Evolutionary conservation across 371 early-diverging fungal species (phyloP), one percentile per base, ranked within the genome.

Genomic region (Zancudomyces culisetae): DNA sequence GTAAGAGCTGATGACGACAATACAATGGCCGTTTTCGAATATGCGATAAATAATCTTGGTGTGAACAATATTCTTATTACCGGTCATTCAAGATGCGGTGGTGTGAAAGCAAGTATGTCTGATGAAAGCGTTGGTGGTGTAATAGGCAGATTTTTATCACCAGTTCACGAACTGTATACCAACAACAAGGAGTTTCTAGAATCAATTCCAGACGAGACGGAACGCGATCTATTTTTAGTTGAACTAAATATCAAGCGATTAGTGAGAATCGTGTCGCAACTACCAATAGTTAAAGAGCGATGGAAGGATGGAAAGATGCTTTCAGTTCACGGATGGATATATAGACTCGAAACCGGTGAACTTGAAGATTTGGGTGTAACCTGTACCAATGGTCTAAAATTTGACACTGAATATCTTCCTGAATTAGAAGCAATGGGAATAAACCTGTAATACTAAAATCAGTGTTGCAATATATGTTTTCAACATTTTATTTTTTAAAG

Each of bases 11-110:
- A 75, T 27, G 97, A 96, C 60, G 50, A 86, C 49, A 88, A 77
- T 62, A 72, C 71, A 43, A 72, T 85, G n/a, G 81, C 86, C 2
- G 92, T 88, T 47, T 65, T 96, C 26, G 86, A 93, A 63, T 96
- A 85, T 60, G 87, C 95, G 27, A 87, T 96, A 42, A 83, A 88
- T 26, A 75, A 80, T 27, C 76, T 96, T 43, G 82, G 83, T 63
- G 92, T 96, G 42, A 74, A 90, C 61, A 86, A 94, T 55, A 74
- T 96, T 50, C 74, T 94, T 51, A 87, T 96, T 10, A 89, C 90
- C 55, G 97, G 49, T 26, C 94, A 93, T 64, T 85, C 86, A 55
- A 68, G 76, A 28, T 91, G 92, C 65, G 91, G 88, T 45, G 95
- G 92, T 55, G 80, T 90, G 23, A 70, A 71, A 49, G 83, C 87